phyloP scores from a whole-genome alignment of 129 eudicot species.

The Silybum marianum region DNA sequence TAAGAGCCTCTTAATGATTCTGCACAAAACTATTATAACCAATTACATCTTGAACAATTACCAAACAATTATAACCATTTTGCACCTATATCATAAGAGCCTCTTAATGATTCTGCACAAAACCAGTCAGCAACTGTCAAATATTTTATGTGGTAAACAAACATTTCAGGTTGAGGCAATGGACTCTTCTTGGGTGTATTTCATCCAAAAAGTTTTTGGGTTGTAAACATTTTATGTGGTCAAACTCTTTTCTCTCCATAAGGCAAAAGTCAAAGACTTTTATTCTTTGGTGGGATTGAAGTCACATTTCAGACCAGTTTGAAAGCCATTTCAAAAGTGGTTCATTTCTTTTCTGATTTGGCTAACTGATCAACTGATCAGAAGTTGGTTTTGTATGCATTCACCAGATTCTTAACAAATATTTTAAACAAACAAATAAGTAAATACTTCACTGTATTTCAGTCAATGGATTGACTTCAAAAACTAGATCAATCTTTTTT shows the following conservation, averaged over 20 bases:
- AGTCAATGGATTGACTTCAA: constrained; percentile 32
- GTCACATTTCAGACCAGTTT: neutral
- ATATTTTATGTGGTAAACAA: too few species aligned
- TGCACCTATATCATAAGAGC: too few species aligned
- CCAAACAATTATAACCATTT: too few species aligned
- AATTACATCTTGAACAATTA: too few species aligned
- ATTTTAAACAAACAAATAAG: neutral
- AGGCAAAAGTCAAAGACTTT: neutral
- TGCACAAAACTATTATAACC: too few species aligned
- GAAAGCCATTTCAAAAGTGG: neutral
- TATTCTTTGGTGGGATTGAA: neutral
- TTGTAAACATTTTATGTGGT: neutral
- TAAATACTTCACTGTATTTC: neutral
- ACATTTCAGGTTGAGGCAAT: too few species aligned
- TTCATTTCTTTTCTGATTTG: neutral
- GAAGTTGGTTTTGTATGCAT: neutral
- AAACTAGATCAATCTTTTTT: neutral
- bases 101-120: too few species aligned
- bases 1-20: too few species aligned
- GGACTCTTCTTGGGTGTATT: too few species aligned
- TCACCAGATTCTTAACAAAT: neutral
- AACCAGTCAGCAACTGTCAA: too few species aligned
- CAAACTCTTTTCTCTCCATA: neutral
- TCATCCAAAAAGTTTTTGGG: neutral
- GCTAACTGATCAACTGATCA: neutral